A percentile compares a stretch with the other conserved stretches of the same genome.
Conservation (phyloP, 2,329 filamentous ascomycete genomes). For the Paradendryphiella salina region DNA sequence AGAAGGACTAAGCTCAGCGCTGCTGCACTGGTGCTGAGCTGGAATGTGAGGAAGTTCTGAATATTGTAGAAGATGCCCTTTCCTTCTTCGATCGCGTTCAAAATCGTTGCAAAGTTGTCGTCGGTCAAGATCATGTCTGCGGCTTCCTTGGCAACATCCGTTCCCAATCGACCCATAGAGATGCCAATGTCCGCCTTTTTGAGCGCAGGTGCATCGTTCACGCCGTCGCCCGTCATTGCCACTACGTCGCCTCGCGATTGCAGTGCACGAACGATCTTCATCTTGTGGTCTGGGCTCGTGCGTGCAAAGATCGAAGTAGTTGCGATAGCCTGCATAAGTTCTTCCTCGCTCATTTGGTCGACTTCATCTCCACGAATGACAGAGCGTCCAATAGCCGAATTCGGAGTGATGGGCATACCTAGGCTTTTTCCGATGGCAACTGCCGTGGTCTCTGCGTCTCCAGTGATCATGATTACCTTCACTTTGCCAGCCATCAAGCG, state of each 20-base stretch:
- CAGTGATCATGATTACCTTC: conserved; percentile 98
- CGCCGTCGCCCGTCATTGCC: conserved; percentile 97
- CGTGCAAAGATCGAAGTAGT: conserved; percentile 93
- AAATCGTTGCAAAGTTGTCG: conserved; percentile 87
- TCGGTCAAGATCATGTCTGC: conserved; percentile 92
- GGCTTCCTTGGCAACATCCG: conserved; percentile 94
- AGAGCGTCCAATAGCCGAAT: conserved; percentile 61
- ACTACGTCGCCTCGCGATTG: conserved; percentile 94
- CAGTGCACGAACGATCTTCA: conserved; percentile 92
- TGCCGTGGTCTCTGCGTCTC: conserved; percentile 92
- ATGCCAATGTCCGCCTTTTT: conserved; percentile 99
- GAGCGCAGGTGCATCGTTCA: conserved; percentile 94
- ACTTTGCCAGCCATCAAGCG: conserved; percentile 91
- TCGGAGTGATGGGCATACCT: conserved; percentile 82
- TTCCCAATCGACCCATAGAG: conserved; percentile 92
- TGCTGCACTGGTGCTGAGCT: conserved; percentile 94
- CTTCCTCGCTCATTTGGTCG: conserved; percentile 85
- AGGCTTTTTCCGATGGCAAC: conserved; percentile 91
- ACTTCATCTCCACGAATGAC: conserved; percentile 89
- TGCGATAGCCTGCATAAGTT: conserved; percentile 81
- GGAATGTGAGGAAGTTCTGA: conserved; percentile 98
- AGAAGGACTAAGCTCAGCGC: conserved; percentile 88
- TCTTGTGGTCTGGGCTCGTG: conserved; percentile 95
- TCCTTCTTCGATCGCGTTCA: conserved; percentile 95
- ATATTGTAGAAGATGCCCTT: conserved; percentile 99